Evolutionary conservation across 192 early-diverging fungal genomes (phyloP), one percentile per base, ranked within the genome.

Genomic region (Coemansia umbellata): DNA sequence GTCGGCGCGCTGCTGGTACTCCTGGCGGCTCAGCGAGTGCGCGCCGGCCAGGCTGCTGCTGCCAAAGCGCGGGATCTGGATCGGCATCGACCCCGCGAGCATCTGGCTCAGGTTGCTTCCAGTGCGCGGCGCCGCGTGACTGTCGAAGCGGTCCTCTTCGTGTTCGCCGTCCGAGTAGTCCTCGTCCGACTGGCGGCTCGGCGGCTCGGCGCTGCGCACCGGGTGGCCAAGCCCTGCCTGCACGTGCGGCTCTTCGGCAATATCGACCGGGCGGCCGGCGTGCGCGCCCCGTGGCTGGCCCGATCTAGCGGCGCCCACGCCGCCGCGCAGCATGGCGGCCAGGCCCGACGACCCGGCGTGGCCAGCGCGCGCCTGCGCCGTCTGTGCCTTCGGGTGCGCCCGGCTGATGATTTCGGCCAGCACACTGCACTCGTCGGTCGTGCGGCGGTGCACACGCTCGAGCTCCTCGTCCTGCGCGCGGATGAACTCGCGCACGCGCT

Each of bases 11-110:
- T 53, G 58, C 7, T 56, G 31, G 21, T 49, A 22, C 37, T 68
- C 65, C 14, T 66, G 60, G 1, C 70, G 63, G 37, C 36, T 68
- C 65, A 75, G 39, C 35, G 57, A 60, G 22, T 42, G 42, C 0
- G 53, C 60, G 5, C 49, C 61, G 4, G 61, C 37, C 35, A 60
- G 56, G 23, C 55, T 50, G 22, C 48, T 35, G 27, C 59, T 42
- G n/a, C 55, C 60, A n/a, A 56, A 56, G 37, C 22, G 21, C 2
- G 72, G 72, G 30, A 75, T 75, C 66, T 75, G 60, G 31, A 63
- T 63, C 8, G 72, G 72, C 72, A 75, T 63, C 19, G 72, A 75
- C 10, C 72, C 72, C n/a, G 60, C 60, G 40, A 75, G 37, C 70
- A 66, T 55, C 19, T 66, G 69, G 36, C 58, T 57, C 42, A 64